Evolutionary conservation across 495 filamentous ascomycete genomes (phyloP).

Genomic region (Friedmanniomyces endolithicus): DNA sequence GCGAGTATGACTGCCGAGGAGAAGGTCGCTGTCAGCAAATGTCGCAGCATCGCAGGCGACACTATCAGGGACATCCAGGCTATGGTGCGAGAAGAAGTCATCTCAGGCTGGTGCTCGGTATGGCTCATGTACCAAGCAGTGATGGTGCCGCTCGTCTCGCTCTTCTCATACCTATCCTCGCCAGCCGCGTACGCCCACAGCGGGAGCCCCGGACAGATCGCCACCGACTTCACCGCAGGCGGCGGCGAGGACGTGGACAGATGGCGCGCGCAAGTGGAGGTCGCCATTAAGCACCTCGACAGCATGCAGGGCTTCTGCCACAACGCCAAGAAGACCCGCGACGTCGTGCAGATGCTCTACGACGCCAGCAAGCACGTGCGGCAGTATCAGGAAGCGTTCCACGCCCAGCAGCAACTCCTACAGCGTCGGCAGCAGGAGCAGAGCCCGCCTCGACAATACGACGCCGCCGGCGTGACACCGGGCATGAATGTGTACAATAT

Average conservation of each 20-base stretch:
- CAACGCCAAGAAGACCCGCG: slow-evolving; percentile 54
- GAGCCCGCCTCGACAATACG: not conserved
- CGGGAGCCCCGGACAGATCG: not conserved
- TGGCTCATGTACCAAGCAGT: slow-evolving; percentile 74
- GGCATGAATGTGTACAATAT: slow-evolving; percentile 1
- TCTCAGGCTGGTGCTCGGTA: slow-evolving; percentile 69
- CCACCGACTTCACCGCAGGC: slow-evolving; percentile 1
- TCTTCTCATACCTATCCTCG: slow-evolving; percentile 30
- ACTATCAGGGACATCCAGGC: slow-evolving; percentile 59
- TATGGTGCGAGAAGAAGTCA: slow-evolving; percentile 58
- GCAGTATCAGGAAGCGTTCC: slow-evolving; percentile 1
- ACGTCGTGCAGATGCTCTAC: slow-evolving; percentile 57
- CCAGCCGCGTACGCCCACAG: not conserved
- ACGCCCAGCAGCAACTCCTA: slow-evolving; percentile 7
- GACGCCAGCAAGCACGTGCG: slow-evolving; percentile 38
- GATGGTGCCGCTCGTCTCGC: slow-evolving; percentile 61
- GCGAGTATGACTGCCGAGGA: slow-evolving; percentile 50
- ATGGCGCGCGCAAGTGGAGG: slow-evolving; percentile 47
- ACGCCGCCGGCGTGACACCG: not conserved
- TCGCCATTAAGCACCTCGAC: slow-evolving; percentile 53
- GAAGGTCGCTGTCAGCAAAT: slow-evolving; percentile 53
- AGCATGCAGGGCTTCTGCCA: slow-evolving; percentile 59
- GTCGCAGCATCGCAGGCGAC: slow-evolving; percentile 53
- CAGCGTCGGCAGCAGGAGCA: slow-evolving; percentile 5
- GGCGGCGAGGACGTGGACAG: slow-evolving; percentile 25